Percentiles rank a stretch among this genome's conserved stretches.
Evolutionary conservation across 352 stramenopile genomes (phyloP).

Genomic region (Pythium sp.): DNA sequence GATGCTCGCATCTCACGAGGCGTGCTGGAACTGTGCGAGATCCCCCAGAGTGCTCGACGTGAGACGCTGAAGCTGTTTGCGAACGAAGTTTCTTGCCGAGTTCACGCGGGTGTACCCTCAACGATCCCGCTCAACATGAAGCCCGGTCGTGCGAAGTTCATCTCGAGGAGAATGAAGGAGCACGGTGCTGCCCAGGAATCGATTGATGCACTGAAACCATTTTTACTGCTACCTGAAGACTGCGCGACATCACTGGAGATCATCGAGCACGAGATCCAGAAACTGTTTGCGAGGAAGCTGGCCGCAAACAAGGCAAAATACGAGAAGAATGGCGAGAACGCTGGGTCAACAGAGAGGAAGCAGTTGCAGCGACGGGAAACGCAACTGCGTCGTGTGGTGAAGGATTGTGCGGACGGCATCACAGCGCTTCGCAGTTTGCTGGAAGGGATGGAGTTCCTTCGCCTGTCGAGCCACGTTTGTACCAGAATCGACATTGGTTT

Average conservation of each 20-base stretch:
- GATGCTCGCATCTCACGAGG: conserved; percentile 66
- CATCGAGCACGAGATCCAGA: conserved; percentile 65
- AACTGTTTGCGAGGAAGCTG: conserved; percentile 49
- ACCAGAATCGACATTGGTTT: conserved; percentile 72
- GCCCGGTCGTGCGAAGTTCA: conserved; percentile 68
- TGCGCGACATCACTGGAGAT: conserved; percentile 54
- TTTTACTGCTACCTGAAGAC: conserved; percentile 76
- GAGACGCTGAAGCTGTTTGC: conserved; percentile 78
- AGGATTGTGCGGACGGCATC: conserved; percentile 71
- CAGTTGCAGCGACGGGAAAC: conserved; percentile 67
- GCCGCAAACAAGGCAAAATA: conserved; percentile 24
- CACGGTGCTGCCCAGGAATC: conserved; percentile 42
- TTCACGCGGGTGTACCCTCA: conserved; percentile 59
- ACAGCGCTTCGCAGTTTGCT: conserved; percentile 60
- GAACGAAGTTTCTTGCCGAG: conserved; percentile 65
- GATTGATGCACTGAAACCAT: conserved; percentile 64
- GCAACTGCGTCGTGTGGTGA: conserved; percentile 57
- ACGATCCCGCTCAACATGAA: conserved; percentile 60
- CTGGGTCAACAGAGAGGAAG: conserved; percentile 29
- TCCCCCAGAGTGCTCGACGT: conserved; percentile 47
- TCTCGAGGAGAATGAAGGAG: conserved; percentile 67
- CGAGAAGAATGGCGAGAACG: conserved; percentile 9
- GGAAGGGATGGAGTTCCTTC: conserved; percentile 70
- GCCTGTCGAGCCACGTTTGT: conserved; percentile 54
- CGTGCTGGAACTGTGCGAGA: conserved; percentile 67